Evolutionary conservation across 805 yeast genomes (phyloP), one percentile per base, ranked within the genome.

Genomic region (Myxozyma mucilagina): DNA sequence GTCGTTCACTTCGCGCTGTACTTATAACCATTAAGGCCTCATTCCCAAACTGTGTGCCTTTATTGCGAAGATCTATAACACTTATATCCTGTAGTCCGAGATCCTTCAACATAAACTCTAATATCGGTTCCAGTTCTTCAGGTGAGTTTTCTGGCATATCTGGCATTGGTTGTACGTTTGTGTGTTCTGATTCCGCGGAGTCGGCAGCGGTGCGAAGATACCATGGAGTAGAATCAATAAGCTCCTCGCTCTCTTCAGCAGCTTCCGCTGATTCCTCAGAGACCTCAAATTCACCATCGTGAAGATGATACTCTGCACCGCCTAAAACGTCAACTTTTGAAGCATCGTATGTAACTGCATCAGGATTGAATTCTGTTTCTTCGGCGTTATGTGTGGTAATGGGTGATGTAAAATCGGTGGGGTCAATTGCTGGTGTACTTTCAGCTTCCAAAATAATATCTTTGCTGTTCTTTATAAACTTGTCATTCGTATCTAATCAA

Each of bases 1-100:
- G 98, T 63, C 82, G 85, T 42, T 84, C 82, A 35, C 92, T 84
- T 71, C 86, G 87, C 3, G 96, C 97, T 0, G 94, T 83, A 18
- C 86, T 82, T 0, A 93, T 75, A 4, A 93, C 75, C 80, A 85
- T 81, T 59, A 82, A 57, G 39, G 77, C 73, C 63, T 77, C 69
- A 1, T 81, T 74, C 8, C 80, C 76, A 29, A 76, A 78, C 16
- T 76, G 73, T 9, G 74, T 72, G 8, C 70, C 70, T 29, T 77
- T 71, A n/a, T 68, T 64, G 39, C 86, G 76, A 60, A 87, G 74
- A 69, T 92, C 96, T 66, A 89, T 83, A 0, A 91, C 71, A 42
- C 76, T 72, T 36, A 92, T 69, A 59, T 90, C 85, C 3, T 75
- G 74, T 42, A 92, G 74, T 9, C 96, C 96, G 61, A 88, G 79